A percentile compares a stretch with the other conserved stretches of the same genome.
These are phyloP conservation scores for Chlorella sorokiniana DNA, from an alignment of 139 green algal species.

Conservation along the genomic window DNA sequence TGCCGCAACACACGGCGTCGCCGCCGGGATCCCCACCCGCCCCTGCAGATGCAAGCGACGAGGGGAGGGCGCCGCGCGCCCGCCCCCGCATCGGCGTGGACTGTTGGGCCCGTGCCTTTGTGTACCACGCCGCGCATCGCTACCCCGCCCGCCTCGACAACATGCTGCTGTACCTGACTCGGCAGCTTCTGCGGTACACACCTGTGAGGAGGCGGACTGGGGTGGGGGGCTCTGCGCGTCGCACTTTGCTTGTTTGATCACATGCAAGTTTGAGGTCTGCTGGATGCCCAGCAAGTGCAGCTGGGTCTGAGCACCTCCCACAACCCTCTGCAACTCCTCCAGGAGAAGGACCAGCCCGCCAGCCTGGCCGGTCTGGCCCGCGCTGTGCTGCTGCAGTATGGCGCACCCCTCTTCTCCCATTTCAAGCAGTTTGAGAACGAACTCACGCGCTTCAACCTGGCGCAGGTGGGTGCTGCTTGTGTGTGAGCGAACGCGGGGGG, in stretches of 20 bases:
- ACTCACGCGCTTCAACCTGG: not conserved
- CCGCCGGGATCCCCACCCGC: too few species aligned
- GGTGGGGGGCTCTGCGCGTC: too few species aligned
- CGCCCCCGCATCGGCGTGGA: conserved; percentile 1
- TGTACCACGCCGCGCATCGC: not conserved
- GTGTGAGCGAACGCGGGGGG: too few species aligned
- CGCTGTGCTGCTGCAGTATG: not conserved
- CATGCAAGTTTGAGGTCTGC: too few species aligned
- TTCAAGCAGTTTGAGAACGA: not conserved
- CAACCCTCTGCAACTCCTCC: not conserved
- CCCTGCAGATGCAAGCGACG: not conserved
- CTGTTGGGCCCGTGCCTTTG: conserved; percentile 15
- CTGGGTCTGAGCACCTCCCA: too few species aligned
- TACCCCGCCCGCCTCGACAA: conserved; percentile 18
- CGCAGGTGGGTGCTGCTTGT: too few species aligned
- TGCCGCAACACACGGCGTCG: too few species aligned
- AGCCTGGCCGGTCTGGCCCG: not conserved
- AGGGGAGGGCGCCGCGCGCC: not conserved
- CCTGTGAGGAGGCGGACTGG: not conserved
- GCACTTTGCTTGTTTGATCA: too few species aligned
- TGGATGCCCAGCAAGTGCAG: too few species aligned
- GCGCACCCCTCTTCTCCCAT: not conserved
- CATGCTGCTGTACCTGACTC: conserved; percentile 15
- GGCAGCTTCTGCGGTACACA: not conserved
- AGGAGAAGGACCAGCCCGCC: not conserved